Conservation (phyloP, 306 rosid genomes). For the Vigna radiata region DNA sequence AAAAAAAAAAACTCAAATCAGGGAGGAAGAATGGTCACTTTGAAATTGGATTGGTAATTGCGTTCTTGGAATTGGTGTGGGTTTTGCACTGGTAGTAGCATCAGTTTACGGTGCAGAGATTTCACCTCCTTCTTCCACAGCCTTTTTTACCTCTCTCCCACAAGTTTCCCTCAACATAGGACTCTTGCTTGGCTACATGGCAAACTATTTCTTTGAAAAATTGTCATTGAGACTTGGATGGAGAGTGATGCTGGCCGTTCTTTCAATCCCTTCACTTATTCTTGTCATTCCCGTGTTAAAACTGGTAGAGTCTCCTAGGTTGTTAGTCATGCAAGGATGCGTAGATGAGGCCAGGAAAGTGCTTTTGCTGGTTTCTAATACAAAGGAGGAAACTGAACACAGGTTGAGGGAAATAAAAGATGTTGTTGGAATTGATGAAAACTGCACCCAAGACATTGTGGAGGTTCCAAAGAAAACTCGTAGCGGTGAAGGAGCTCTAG, state of each 20-base stretch:
- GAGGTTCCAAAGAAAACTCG: conserved; percentile 10
- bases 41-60: conserved; percentile 50
- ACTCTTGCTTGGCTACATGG: conserved; percentile 58
- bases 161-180: conserved; percentile 63
- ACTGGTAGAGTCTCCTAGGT: conserved; percentile 79
- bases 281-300: conserved; percentile 48
- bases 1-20: not conserved
- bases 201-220: conserved; percentile 62
- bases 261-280: conserved; percentile 62
- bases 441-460: conserved; percentile 43
- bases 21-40: not conserved
- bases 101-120: conserved; percentile 75
- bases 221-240: conserved; percentile 58
- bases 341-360: conserved; percentile 57
- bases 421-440: conserved; percentile 61
- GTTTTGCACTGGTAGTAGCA: conserved; percentile 68
- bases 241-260: conserved; percentile 63
- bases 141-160: conserved; percentile 65
- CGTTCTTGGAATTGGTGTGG: conserved; percentile 61
- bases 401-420: conserved; percentile 61
- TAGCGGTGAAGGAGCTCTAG: conserved; percentile 52
- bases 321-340: conserved; percentile 76
- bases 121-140: conserved; percentile 61
- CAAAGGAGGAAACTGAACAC: conserved; percentile 57
- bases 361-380: conserved; percentile 44